Evolutionary conservation across 495 filamentous ascomycete species (phyloP), one percentile per base, ranked within the genome.

Genomic region (Penicillium taxi): DNA sequence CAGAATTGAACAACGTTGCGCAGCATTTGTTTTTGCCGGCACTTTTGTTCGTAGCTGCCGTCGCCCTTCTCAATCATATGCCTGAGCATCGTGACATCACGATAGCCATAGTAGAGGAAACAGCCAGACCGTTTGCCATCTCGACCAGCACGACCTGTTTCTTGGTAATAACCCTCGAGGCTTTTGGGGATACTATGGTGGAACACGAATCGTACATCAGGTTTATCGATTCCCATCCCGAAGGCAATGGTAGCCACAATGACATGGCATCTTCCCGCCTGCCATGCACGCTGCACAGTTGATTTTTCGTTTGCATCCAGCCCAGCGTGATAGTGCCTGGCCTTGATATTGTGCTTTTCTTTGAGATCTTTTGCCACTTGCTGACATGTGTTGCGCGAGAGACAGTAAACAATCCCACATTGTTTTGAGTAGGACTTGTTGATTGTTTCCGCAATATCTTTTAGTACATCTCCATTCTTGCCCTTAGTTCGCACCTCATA

Each of bases 221-320:
- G 73, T 58, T 98, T 98, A 62, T 98, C 91, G 37, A 98, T 96
- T 11, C 91, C 91, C 91, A 98, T 98, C 7, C 91, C 91, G 55
- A 98, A 98, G 18, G 91, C 91, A 57, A 96, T 96, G 0, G 91
- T 99, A n/a, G 91, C 93, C 18, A 99, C 91, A 16, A 99, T 90
- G 22, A 99, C 86, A 41, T 94, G 80, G 43, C 76, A 73, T 41
- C 64, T 62, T 2, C 87, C 84, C 15, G 58, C 53, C 53, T 96
- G 93, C 91, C 91, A 99, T 3, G 77, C 49, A 37, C 71, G 72
- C 53, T 96, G 93, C 5, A 88, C 69, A 5, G 69, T 36, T 1
- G 63, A 58, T 56, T 84, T 90, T 12, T 81, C 72, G 6, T 70
- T 48, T 0, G 79, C 37, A 2, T 74, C 58, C 61, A 96, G 78